Evolutionary conservation across 345 rosid species (phyloP).

Genomic region (Sapria himalayana): DNA sequence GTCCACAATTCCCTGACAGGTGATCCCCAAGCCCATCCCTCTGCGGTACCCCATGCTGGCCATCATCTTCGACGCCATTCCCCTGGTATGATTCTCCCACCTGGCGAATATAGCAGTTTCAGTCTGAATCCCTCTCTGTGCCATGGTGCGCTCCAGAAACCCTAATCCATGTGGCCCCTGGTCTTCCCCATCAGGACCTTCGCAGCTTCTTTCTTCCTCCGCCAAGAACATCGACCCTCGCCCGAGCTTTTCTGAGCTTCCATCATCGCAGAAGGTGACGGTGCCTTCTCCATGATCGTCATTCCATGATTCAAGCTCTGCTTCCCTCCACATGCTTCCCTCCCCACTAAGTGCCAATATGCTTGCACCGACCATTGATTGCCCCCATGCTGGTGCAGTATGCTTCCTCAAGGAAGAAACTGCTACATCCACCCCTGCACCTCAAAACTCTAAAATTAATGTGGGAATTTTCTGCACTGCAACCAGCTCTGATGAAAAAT

Average conservation of each 20-base stretch:
- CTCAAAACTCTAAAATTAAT: no score
- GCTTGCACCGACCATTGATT: constrained; percentile 63
- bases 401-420: constrained; percentile 55
- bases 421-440: constrained; percentile 58
- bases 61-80: constrained; percentile 94
- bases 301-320: constrained; percentile 91
- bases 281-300: constrained; percentile 31
- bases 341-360: constrained; percentile 53
- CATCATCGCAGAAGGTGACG: constrained; percentile 57
- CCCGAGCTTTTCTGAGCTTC: constrained; percentile 42
- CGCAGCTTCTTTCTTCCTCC: constrained; percentile 44
- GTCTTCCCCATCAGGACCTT: constrained; percentile 41
- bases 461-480: no score
- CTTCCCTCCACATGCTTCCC: constrained; percentile 50
- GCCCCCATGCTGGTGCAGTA: constrained; percentile 39
- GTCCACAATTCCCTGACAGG: constrained; percentile 73
- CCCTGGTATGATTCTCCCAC: constrained; percentile 96
- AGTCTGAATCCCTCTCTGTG: constrained; percentile 45
- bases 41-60: constrained; percentile 84
- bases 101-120: constrained; percentile 65
- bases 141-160: constrained; percentile 29
- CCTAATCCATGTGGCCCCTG: constrained; percentile 47
- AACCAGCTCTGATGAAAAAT: no score
- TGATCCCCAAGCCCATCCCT: constrained; percentile 80
- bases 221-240: constrained; percentile 34